Conservation (phyloP, 352 stramenopile genomes). For the Globisporangium cederbergense region DNA sequence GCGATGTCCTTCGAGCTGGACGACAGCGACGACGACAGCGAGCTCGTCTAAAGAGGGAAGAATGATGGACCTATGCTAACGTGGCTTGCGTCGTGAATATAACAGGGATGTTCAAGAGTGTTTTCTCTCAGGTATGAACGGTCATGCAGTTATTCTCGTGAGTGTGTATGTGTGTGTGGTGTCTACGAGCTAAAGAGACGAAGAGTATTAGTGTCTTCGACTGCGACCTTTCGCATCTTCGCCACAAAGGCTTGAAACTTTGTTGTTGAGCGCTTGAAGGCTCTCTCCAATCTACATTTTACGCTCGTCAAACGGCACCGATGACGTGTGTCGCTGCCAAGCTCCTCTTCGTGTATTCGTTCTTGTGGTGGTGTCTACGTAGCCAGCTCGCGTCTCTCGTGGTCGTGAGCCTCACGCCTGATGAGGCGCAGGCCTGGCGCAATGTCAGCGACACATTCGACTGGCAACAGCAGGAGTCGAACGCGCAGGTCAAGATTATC, state of each 20-base stretch:
- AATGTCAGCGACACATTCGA: slow-evolving; percentile 37
- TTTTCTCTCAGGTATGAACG: background rate
- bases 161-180: background rate
- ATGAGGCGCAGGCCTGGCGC: slow-evolving; percentile 42
- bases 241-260: background rate
- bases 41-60: slow-evolving; percentile 33
- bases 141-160: background rate
- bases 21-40: slow-evolving; percentile 63
- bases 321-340: slow-evolving; percentile 2
- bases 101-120: background rate
- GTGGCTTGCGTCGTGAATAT: background rate
- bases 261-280: too few species aligned
- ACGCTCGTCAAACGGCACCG: background rate
- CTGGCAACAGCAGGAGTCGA: slow-evolving; percentile 42
- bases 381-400: background rate
- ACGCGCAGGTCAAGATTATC: slow-evolving; percentile 33
- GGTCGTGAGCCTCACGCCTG: slow-evolving; percentile 21
- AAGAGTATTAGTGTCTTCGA: background rate
- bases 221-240: slow-evolving; percentile 3
- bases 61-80: background rate
- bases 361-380: slow-evolving; percentile 3
- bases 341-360: slow-evolving; percentile 5
- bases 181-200: background rate
- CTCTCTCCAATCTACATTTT: background rate
- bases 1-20: slow-evolving; percentile 62